Evolutionary conservation across 495 filamentous ascomycete genomes (phyloP).

Genomic region (Trichoderma virens): DNA sequence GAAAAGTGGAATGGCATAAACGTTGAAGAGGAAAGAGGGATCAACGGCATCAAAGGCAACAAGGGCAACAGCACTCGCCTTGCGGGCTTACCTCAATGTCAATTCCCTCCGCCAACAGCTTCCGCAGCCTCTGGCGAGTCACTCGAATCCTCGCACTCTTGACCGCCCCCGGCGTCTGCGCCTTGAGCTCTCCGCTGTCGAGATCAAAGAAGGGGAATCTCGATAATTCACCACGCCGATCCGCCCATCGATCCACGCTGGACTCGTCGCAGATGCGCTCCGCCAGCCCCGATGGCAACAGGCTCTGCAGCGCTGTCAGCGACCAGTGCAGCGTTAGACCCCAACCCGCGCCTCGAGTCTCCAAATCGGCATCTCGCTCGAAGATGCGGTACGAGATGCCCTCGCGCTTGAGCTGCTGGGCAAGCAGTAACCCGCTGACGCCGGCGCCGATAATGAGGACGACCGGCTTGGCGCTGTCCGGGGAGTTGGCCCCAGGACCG

Average conservation of each 20-base stretch:
- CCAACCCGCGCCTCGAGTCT: slow-evolving; percentile 47
- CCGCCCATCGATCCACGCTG: slow-evolving; percentile 31
- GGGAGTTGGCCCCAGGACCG: not conserved
- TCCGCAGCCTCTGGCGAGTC: slow-evolving; percentile 38
- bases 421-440: slow-evolving; percentile 51
- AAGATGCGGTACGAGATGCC: slow-evolving; percentile 40
- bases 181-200: slow-evolving; percentile 34
- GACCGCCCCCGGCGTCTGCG: slow-evolving; percentile 34
- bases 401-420: slow-evolving; percentile 44
- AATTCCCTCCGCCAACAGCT: slow-evolving; percentile 39
- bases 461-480: not conserved
- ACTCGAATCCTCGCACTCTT: slow-evolving; percentile 41
- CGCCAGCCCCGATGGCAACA: slow-evolving; percentile 44
- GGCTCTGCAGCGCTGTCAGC: slow-evolving; percentile 37
- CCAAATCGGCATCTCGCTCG: slow-evolving; percentile 42
- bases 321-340: slow-evolving; percentile 54
- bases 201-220: slow-evolving; percentile 48
- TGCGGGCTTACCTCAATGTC: slow-evolving; percentile 37
- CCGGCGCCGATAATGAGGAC: slow-evolving; percentile 55
- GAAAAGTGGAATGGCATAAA: no score
- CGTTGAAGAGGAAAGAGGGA: not conserved
- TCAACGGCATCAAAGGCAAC: no score
- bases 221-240: slow-evolving; percentile 16
- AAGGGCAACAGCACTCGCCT: no score
- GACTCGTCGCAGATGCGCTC: slow-evolving; percentile 37